Evolutionary conservation across 305 asterid genomes (phyloP).

Genomic region (Fraxinus paxiana): DNA sequence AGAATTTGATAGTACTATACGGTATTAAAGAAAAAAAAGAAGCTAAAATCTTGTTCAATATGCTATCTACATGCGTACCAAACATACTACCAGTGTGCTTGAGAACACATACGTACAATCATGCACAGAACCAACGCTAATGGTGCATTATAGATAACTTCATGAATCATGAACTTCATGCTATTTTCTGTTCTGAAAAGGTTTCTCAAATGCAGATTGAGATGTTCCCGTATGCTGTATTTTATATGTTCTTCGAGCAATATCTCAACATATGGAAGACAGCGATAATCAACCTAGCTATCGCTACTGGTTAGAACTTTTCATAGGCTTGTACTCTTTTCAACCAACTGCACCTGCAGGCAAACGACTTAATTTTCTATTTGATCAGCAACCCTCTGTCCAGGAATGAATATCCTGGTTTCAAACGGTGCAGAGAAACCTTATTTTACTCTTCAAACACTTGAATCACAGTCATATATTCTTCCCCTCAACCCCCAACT

Average conservation of each 20-base stretch:
- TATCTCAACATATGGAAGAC: slow-evolving; percentile 90
- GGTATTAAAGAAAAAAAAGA: not conserved
- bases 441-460: not conserved
- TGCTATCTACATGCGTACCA: slow-evolving; percentile 6
- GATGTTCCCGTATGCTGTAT: slow-evolving; percentile 82
- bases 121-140: not conserved
- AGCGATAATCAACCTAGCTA: slow-evolving; percentile 80
- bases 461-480: not conserved
- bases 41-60: not conserved
- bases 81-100: not conserved
- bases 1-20: not conserved
- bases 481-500: not conserved
- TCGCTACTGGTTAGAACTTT: slow-evolving; percentile 71
- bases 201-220: slow-evolving; percentile 64
- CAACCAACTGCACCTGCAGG: not conserved
- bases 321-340: not conserved
- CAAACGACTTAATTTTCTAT: not conserved
- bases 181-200: slow-evolving; percentile 16
- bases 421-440: not conserved
- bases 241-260: slow-evolving; percentile 90
- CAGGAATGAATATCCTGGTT: not conserved
- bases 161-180: not conserved
- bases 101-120: not conserved
- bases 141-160: not conserved
- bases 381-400: not conserved